These are phyloP conservation scores for Cinnamomum chago DNA, from an alignment of 164 flowering plant genomes.

Conservation along the genomic window DNA sequence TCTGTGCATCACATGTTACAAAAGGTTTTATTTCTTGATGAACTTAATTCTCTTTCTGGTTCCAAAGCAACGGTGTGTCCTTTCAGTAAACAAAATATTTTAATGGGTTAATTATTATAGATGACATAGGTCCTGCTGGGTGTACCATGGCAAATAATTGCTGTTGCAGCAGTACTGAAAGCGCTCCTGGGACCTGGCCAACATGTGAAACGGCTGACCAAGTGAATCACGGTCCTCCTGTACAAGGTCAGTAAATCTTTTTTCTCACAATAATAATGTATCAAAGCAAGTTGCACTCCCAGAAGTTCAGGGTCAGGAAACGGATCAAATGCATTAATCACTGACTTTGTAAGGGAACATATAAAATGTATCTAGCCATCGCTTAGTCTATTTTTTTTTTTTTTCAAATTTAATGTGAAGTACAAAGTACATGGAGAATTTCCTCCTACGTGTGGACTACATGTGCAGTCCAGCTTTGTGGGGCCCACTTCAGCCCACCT, in stretches of 20 bases:
- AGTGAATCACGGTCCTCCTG: slow-evolving; percentile 33
- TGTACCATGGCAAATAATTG: slow-evolving; percentile 37
- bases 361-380: too few relatives aligned
- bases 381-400: too few relatives aligned
- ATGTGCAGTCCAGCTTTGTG: too few relatives aligned
- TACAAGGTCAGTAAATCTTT: slow-evolving; percentile 36
- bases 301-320: too few relatives aligned
- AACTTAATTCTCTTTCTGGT: background rate
- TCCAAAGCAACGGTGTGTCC: background rate
- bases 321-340: too few relatives aligned
- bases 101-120: slow-evolving; percentile 11
- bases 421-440: too few relatives aligned
- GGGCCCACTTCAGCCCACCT: too few relatives aligned
- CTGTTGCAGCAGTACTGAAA: slow-evolving; percentile 57
- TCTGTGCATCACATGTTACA: slow-evolving; percentile 27
- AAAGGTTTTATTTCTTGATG: slow-evolving; percentile 33
- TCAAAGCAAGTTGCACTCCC: too few relatives aligned
- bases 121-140: slow-evolving; percentile 38
- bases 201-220: slow-evolving; percentile 38
- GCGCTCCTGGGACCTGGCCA: slow-evolving; percentile 42
- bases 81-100: background rate
- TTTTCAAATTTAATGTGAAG: too few relatives aligned
- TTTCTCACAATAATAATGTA: too few relatives aligned
- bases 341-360: too few relatives aligned
- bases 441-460: too few relatives aligned